Base-by-base conservation (phyloP, 148 eudicot genomes). In the Nyssa sinensis region DNA sequence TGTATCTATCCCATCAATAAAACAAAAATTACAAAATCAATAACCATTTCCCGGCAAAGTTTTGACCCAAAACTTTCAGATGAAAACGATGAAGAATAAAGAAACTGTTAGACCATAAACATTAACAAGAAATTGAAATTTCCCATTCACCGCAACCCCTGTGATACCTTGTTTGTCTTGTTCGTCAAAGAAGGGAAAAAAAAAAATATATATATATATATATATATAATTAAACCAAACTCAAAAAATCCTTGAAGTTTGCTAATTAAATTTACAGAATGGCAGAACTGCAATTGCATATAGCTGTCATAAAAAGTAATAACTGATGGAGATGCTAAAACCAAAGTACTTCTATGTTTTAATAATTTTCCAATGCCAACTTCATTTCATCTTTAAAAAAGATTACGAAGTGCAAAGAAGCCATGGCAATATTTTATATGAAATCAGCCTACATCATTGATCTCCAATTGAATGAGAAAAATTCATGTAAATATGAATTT, bases 1-100 rank as follows among this genome's bases (percentile, higher is more conserved):
- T 94, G 81, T 92, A 94, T 80, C 98, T 94, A 81, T 79, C 53
- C 37, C 66, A 80, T 30, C 74, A 74, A 61, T 28, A 30, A 61
- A 59, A 62, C 23, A 23, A 39, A 12, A 19, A 70, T n/a, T n/a
- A 65, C 28, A 65, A 63, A 70, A 66, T 53, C 31, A 55, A 70
- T 62, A 35, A 61, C 6, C 21, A 41, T 6, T 28, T 39, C 24
- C 58, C 35, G 2, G n/a, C 9, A 62, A 37, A 61, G 35, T 9
- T 67, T 39, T 35, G 1, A 11, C 3, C 33, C 28, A 63, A 35
- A 72, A 62, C 13, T 57, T 58, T 12, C 39, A 53, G 9, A 41
- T 41, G 44, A 51, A 69, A 27, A 25, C 31, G 17, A 62, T 47
- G 79, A 61, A 62, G 69, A 44, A 69, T 62, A 12, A 75, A 68